These are phyloP conservation scores for Zancudomyces culisetae DNA, from an alignment of 371 early-diverging fungal genomes.

Conservation along the genomic window DNA sequence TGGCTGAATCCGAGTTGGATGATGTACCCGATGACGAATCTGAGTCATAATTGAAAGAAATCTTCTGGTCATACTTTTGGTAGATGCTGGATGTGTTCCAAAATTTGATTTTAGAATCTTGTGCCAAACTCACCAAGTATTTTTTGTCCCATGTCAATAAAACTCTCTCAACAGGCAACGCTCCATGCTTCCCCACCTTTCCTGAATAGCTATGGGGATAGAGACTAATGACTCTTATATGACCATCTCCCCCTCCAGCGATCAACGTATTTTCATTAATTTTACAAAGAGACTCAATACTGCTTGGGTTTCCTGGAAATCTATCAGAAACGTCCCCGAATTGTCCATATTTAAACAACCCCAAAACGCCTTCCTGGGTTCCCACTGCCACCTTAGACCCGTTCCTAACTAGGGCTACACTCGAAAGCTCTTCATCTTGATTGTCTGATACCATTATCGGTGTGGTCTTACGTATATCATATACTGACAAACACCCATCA, in stretches of 20 bases:
- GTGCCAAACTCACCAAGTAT: constrained; percentile 55
- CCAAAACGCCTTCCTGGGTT: constrained; percentile 72
- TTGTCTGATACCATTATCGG: constrained; percentile 65
- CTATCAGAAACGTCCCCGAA: constrained; percentile 85
- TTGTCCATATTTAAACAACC: constrained; percentile 53
- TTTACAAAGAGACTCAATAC: constrained; percentile 61
- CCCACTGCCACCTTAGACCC: constrained; percentile 68
- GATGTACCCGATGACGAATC: not conserved
- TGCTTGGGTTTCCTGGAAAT: constrained; percentile 74
- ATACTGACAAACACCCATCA: constrained; percentile 76
- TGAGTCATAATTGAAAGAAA: not conserved
- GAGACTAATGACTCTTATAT: constrained; percentile 54
- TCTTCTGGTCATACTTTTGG: constrained; percentile 25
- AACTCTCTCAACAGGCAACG: constrained; percentile 69
- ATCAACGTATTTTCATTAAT: constrained; percentile 60
- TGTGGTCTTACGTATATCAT: constrained; percentile 64
- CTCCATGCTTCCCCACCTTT: constrained; percentile 67
- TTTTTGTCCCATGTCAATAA: constrained; percentile 37
- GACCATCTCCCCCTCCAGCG: constrained; percentile 84
- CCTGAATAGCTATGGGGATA: constrained; percentile 75
- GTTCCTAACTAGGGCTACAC: constrained; percentile 53
- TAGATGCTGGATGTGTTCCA: constrained; percentile 55
- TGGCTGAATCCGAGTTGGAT: not conserved
- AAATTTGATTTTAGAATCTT: constrained; percentile 65
- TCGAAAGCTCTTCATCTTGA: constrained; percentile 82